Evolutionary conservation across 2,329 filamentous ascomycete genomes (phyloP).

Genomic region (Nakataea oryzae): DNA sequence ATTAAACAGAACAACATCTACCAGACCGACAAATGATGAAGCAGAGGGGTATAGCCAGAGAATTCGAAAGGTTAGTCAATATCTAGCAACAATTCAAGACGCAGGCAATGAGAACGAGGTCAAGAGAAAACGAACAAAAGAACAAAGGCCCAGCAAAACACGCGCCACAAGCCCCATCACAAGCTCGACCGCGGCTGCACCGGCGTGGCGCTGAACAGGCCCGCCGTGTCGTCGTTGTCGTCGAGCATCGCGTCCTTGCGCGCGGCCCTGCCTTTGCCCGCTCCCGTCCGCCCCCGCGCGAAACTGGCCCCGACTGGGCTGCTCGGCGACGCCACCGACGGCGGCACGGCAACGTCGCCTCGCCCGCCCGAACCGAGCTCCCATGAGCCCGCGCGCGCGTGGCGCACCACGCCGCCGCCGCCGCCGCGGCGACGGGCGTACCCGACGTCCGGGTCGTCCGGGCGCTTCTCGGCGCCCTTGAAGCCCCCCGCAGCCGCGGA

Average conservation of each 20-base stretch:
- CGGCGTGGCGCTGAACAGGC: conserved; percentile 22
- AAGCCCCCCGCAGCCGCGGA: conserved; percentile 33
- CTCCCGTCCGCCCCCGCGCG: background rate
- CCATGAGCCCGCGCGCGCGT: conserved; percentile 39
- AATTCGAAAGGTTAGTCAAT: no score
- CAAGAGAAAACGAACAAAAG: no score
- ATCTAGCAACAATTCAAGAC: no score
- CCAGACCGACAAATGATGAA: no score
- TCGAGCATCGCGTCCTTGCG: conserved; percentile 7
- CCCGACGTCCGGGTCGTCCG: conserved; percentile 30
- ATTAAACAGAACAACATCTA: no score
- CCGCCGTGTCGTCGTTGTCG: conserved; percentile 22
- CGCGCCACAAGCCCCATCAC: conserved; percentile 12
- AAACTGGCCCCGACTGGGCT: background rate
- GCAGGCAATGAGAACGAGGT: no score
- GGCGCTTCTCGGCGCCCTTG: conserved; percentile 33
- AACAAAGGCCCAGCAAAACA: background rate
- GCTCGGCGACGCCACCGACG: background rate
- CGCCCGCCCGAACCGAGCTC: conserved; percentile 24
- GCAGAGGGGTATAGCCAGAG: no score
- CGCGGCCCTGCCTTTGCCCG: conserved; percentile 11
- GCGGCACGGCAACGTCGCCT: conserved; percentile 2
- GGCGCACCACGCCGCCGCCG: conserved; percentile 22
- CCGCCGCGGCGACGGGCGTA: no score
- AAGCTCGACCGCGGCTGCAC: conserved; percentile 28